Evolutionary conservation across 768 basidiomycete genomes (phyloP), one percentile per base, ranked within the genome.

Genomic region (Leccinum obscurum): DNA sequence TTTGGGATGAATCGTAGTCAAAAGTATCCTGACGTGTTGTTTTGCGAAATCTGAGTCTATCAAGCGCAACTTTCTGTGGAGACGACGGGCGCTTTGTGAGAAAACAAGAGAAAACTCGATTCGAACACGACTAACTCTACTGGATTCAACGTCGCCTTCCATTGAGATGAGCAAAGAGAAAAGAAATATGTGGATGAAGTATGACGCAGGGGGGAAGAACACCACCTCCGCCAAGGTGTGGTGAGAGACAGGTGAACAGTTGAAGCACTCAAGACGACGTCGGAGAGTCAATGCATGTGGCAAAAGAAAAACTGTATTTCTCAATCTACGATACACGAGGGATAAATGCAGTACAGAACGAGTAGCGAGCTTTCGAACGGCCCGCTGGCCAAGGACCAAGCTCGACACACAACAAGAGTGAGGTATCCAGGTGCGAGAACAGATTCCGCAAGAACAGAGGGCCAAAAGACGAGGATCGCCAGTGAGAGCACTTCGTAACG

Each of bases 221-320:
- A 60, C 58, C 54, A 64, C 60, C 60, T 62, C 57, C 65, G 53
- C 64, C 55, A 53, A 55, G 24, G 60, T 65, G 64, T 64, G 67
- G 68, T 72, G 63, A 61, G 56, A 59, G 61, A 59, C 52, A 60
- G 58, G 64, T 51, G 64, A 55, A 59, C 61, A 52, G 73, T 74
- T 66, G 68, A 66, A 70, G 67, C 68, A 64, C 63, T 72, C 65
- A 66, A 64, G 73, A 70, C 68, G 81, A 70, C 68, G 81, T 82
- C 81, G 81, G 82, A 82, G 81, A 82, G 81, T 82, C 79, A 83
- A 83, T 75, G 77, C 72, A 71, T 75, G 74, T 77, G 75, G 74
- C 76, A 73, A 74, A 74, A 74, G 66, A 70, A 75, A 41, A 72
- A 75, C 66, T 74, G 63, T 74, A 74, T 74, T 76, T 75, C 65